Evolutionary conservation across 2,329 filamentous ascomycete genomes (phyloP).

Genomic region (Fusarium chuoi): DNA sequence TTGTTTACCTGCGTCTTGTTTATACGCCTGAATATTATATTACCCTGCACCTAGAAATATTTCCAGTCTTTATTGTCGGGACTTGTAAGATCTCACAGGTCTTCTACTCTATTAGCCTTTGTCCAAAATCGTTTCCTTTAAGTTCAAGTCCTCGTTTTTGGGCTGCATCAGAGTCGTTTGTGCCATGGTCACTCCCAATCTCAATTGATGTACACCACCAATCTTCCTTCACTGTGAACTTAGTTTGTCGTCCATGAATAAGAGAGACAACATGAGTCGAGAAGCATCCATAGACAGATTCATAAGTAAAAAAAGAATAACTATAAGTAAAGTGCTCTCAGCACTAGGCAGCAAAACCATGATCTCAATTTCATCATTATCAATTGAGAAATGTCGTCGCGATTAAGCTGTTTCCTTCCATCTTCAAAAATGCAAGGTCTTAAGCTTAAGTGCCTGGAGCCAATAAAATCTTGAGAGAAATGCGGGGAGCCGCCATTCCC

Average conservation of each 20-base stretch:
- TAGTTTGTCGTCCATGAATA: too few species aligned
- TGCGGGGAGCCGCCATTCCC: accelerated
- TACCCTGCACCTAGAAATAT: neutral
- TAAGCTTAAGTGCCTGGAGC: neutral
- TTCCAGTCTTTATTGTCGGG: neutral
- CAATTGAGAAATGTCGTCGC: neutral
- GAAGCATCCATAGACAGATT: accelerated
- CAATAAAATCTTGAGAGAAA: accelerated
- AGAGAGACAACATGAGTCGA: neutral
- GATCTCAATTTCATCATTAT: too few species aligned
- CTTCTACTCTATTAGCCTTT: accelerated
- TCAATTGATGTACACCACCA: accelerated
- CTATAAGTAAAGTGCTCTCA: too few species aligned
- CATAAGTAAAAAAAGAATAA: accelerated
- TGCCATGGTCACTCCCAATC: accelerated
- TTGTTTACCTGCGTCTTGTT: neutral
- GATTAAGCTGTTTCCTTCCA: neutral
- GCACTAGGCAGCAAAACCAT: too few species aligned
- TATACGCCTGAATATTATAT: neutral
- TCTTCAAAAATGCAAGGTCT: neutral
- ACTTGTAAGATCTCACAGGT: accelerated
- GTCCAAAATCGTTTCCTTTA: accelerated
- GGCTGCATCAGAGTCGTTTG: accelerated
- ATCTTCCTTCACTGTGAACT: neutral
- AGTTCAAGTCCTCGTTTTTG: accelerated